phyloP scores from a whole-genome alignment of 2,329 filamentous ascomycete genomes.

The Aureobasidium sp. region DNA sequence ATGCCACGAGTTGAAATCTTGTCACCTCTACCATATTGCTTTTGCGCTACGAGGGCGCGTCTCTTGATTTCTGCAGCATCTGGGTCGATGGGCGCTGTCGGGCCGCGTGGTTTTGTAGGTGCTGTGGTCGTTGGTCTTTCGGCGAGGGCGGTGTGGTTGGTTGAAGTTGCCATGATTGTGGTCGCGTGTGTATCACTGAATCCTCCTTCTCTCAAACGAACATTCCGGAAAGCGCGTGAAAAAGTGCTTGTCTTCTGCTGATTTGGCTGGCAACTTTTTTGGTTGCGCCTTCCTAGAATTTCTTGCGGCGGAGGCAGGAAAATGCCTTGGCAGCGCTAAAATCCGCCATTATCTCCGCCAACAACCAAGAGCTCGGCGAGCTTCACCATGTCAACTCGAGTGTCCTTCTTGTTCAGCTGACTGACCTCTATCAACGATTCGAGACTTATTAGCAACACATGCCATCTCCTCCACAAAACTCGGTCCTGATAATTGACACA shows the following conservation, averaged over 20 bases:
- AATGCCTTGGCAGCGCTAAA: background rate
- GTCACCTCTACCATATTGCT: conserved; percentile 76
- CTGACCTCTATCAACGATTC: too few species aligned
- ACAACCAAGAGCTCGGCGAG: too few species aligned
- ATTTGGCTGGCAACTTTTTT: background rate
- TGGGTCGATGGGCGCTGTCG: conserved; percentile 25
- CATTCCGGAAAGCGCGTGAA: background rate
- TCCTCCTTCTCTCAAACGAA: background rate
- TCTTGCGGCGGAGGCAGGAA: background rate
- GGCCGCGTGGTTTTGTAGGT: conserved; percentile 11
- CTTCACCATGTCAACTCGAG: too few species aligned
- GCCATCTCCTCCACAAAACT: too few species aligned
- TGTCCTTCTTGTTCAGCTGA: too few species aligned
- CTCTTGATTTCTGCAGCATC: conserved; percentile 29
- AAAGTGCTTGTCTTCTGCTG: background rate
- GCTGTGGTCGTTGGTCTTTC: background rate
- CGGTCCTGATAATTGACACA: too few species aligned
- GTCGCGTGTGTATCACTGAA: background rate
- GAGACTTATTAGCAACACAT: too few species aligned
- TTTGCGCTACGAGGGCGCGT: conserved; percentile 39
- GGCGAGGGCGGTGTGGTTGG: background rate
- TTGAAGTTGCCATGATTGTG: background rate
- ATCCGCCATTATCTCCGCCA: background rate
- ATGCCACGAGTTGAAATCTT: conserved; percentile 65
- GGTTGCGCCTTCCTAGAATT: conserved; percentile 7